phyloP scores from a whole-genome alignment of 306 rosid genomes.

The Luffa aegyptiaca region DNA sequence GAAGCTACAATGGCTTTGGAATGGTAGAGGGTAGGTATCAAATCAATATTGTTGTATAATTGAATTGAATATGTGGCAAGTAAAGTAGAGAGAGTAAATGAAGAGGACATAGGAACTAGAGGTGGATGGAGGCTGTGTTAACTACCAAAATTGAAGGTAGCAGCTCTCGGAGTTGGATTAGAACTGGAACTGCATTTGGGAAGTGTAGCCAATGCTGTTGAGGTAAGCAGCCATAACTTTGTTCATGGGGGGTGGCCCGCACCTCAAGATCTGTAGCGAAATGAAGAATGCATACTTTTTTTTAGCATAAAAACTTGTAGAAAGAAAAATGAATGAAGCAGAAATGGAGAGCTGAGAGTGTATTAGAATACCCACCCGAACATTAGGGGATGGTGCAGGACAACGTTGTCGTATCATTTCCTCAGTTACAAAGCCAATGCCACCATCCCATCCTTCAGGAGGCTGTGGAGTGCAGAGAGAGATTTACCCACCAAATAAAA shows the following conservation, averaged over 20 bases:
- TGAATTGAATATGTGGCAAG: not conserved
- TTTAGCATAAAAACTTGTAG: not conserved
- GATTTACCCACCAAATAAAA: not conserved
- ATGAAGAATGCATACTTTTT: not conserved
- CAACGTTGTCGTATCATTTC: constrained; percentile 37
- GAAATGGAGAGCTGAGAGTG: not conserved
- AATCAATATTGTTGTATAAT: not conserved
- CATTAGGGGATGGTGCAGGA: constrained; percentile 38
- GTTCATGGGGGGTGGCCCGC: constrained; percentile 55
- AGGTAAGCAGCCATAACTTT: constrained; percentile 40
- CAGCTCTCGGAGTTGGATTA: constrained; percentile 8
- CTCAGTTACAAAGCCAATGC: constrained; percentile 35
- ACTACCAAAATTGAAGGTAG: not conserved
- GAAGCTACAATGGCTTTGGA: not conserved
- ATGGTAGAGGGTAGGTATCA: not conserved
- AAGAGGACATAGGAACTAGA: not conserved
- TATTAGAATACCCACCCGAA: constrained; percentile 22
- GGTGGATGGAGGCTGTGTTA: no score
- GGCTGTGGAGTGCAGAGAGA: constrained; percentile 18
- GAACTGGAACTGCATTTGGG: constrained; percentile 41
- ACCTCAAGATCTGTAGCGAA: constrained; percentile 29
- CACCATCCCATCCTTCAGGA: constrained; percentile 46
- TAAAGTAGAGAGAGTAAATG: not conserved
- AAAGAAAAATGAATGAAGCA: not conserved
- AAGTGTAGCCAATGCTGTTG: constrained; percentile 24